phyloP scores from a whole-genome alignment of 495 filamentous ascomycete genomes.

The Mytilinidion resinicola region DNA sequence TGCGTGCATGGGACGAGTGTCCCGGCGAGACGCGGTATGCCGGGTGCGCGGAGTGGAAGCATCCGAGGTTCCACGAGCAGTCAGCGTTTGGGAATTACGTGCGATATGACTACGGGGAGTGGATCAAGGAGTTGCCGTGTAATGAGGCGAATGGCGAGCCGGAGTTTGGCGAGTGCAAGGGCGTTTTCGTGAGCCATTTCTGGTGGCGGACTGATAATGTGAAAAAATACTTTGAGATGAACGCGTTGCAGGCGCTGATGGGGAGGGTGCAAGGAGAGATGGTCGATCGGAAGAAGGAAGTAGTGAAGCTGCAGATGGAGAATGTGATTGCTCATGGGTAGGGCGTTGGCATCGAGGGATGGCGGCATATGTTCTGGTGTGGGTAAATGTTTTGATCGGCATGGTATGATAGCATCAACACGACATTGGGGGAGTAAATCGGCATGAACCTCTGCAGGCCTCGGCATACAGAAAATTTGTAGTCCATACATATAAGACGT shows the following conservation, averaged over 20 bases:
- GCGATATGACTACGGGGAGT: constrained; percentile 31
- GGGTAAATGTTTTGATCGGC: too few relatives aligned
- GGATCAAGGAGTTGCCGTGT: constrained; percentile 34
- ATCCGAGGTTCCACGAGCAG: constrained; percentile 37
- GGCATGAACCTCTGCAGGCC: too few relatives aligned
- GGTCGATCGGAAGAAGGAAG: neutral
- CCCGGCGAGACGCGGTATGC: constrained; percentile 28
- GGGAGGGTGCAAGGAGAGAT: constrained; percentile 2
- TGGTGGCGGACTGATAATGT: constrained; percentile 8
- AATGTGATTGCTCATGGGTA: neutral
- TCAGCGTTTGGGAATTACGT: constrained; percentile 34
- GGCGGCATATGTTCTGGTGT: too few relatives aligned
- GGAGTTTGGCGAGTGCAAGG: constrained; percentile 3
- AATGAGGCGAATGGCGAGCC: constrained; percentile 30
- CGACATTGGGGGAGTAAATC: too few relatives aligned
- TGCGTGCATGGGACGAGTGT: constrained; percentile 36
- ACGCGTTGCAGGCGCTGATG: constrained; percentile 6
- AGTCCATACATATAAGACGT: too few relatives aligned
- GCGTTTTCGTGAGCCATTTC: constrained; percentile 9
- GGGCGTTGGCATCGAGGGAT: too few relatives aligned
- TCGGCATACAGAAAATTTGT: too few relatives aligned
- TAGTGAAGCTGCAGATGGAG: neutral
- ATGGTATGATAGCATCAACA: too few relatives aligned
- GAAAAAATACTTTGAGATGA: neutral
- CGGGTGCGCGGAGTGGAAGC: constrained; percentile 32